phyloP scores from a whole-genome alignment of 2,329 filamentous ascomycete genomes.

The Colletotrichum liaoningense region DNA sequence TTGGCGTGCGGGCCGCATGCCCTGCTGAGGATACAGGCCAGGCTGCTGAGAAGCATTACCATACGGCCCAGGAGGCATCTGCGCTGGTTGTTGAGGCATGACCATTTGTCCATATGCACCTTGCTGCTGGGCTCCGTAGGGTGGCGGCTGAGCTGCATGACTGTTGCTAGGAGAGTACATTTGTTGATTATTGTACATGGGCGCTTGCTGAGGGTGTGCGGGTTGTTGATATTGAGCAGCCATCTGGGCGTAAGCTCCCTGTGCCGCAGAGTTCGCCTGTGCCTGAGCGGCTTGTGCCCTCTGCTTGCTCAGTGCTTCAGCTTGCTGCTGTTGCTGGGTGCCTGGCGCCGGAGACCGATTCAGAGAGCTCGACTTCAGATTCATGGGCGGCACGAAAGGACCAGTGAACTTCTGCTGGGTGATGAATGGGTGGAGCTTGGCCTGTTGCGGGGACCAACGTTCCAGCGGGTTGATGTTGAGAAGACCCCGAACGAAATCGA shows the following conservation, averaged over 20 bases:
- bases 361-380: slow-evolving; percentile 86
- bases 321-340: slow-evolving; percentile 95
- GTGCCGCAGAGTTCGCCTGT: slow-evolving; percentile 75
- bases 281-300: slow-evolving; percentile 78
- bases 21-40: slow-evolving; percentile 72
- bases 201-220: slow-evolving; percentile 62
- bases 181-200: slow-evolving; percentile 85
- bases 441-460: slow-evolving; percentile 97
- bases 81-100: slow-evolving; percentile 74
- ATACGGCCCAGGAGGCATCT: slow-evolving; percentile 75
- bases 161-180: slow-evolving; percentile 76
- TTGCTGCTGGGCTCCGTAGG: slow-evolving; percentile 83
- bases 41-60: slow-evolving; percentile 64
- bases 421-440: slow-evolving; percentile 97
- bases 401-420: slow-evolving; percentile 98
- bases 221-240: slow-evolving; percentile 60
- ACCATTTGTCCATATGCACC: slow-evolving; percentile 79
- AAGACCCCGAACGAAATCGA: slow-evolving; percentile 95
- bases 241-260: slow-evolving; percentile 69
- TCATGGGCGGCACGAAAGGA: slow-evolving; percentile 97
- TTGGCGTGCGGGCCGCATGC: slow-evolving; percentile 80
- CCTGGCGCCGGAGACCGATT: slow-evolving; percentile 92
- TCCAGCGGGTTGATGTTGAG: slow-evolving; percentile 96
- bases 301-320: slow-evolving; percentile 93
- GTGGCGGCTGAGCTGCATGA: slow-evolving; percentile 74